Evolutionary conservation across 2,329 filamentous ascomycete species (phyloP).

Genomic region (Scytalidium sp.): DNA sequence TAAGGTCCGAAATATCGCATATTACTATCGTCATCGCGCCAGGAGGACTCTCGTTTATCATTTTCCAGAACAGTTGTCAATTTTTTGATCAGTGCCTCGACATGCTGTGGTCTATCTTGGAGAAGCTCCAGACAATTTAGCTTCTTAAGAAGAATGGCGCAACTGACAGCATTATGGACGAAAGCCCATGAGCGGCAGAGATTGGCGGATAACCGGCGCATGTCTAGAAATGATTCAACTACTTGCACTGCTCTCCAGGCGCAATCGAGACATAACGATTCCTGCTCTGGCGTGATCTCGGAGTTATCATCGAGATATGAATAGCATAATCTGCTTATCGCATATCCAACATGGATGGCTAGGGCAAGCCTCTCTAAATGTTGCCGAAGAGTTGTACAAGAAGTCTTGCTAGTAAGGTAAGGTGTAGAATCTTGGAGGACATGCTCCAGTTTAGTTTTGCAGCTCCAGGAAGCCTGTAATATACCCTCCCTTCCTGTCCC

Average conservation of each 20-base stretch:
- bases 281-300: background rate
- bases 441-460: constrained; percentile 49
- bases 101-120: too few relatives aligned
- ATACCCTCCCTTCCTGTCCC: background rate
- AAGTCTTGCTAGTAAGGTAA: constrained; percentile 44
- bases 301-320: constrained; percentile 41
- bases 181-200: constrained; percentile 63
- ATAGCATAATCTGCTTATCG: constrained; percentile 37
- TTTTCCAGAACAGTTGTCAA: too few relatives aligned
- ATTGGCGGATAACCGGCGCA: constrained; percentile 62
- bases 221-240: constrained; percentile 61
- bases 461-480: background rate
- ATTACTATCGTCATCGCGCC: too few relatives aligned
- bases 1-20: too few relatives aligned
- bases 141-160: too few relatives aligned
- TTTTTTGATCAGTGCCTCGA: too few relatives aligned
- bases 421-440: constrained; percentile 37
- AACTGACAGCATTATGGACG: constrained; percentile 59
- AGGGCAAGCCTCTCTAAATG: background rate
- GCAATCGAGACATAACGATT: too few relatives aligned
- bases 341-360: background rate
- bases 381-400: constrained; percentile 34
- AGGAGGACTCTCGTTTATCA: too few relatives aligned
- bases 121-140: too few relatives aligned
- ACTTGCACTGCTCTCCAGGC: constrained; percentile 55